Evolutionary conservation across 805 yeast genomes (phyloP).

Genomic region (Maudiozyma bulderi): DNA sequence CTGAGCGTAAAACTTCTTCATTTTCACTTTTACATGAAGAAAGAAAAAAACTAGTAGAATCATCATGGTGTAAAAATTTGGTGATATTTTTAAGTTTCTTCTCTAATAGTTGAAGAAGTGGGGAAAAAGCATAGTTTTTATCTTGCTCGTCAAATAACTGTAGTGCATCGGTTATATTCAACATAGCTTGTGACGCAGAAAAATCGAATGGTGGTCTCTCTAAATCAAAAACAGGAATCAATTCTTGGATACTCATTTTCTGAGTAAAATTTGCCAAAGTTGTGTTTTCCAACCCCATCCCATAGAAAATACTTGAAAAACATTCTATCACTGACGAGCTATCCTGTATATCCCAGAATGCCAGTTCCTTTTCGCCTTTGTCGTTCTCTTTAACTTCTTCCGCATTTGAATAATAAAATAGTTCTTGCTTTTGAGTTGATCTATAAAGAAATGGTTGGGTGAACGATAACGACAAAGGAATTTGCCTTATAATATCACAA

Average conservation of each 20-base stretch:
- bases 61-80: constrained; percentile 19
- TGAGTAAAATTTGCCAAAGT: constrained; percentile 35
- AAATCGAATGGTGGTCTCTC: constrained; percentile 55
- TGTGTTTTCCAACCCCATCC: constrained; percentile 43
- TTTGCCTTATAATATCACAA: constrained; percentile 33
- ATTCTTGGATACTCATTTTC: constrained; percentile 33
- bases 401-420: constrained; percentile 33
- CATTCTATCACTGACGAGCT: constrained; percentile 42
- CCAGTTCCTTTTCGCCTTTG: constrained; percentile 33
- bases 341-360: constrained; percentile 44
- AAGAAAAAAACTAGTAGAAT: constrained; percentile 21
- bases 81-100: constrained; percentile 24
- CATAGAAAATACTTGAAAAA: constrained; percentile 37
- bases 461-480: constrained; percentile 36
- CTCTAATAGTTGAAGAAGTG: constrained; percentile 28
- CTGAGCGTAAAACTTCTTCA: constrained; percentile 3
- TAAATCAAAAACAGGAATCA: constrained; percentile 41
- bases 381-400: constrained; percentile 38
- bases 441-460: constrained; percentile 37
- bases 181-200: constrained; percentile 43
- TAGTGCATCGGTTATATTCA: constrained; percentile 44
- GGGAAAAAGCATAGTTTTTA: constrained; percentile 37
- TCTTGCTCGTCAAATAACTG: constrained; percentile 49
- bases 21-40: constrained; percentile 9
- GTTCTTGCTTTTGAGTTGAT: constrained; percentile 26